Evolutionary conservation across 192 early-diverging fungal genomes (phyloP).

Genomic region (Phlyctochytrium bullatum): DNA sequence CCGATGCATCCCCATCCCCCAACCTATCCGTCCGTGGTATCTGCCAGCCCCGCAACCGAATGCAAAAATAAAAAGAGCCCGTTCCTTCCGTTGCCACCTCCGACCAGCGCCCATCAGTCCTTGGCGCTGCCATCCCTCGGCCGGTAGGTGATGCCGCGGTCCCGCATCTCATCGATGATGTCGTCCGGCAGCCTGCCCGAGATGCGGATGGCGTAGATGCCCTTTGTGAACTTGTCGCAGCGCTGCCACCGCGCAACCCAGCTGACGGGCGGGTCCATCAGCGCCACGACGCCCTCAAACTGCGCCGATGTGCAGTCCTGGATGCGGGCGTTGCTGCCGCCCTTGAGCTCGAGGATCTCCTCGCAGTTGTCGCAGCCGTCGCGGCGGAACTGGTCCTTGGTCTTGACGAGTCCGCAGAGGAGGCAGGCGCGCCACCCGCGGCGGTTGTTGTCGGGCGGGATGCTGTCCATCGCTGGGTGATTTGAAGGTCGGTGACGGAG

Average conservation of each 20-base stretch:
- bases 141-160: conserved; percentile 45
- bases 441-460: conserved; percentile 59
- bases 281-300: conserved; percentile 50
- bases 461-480: too few species aligned
- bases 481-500: too few species aligned
- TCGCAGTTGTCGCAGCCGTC: conserved; percentile 57
- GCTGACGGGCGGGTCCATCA: conserved; percentile 35
- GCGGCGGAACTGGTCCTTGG: conserved; percentile 30
- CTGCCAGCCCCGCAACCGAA: too few species aligned
- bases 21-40: too few species aligned
- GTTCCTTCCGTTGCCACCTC: too few species aligned
- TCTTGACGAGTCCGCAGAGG: conserved; percentile 50
- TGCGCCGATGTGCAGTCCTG: conserved; percentile 35
- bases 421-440: conserved; percentile 50
- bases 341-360: conserved; percentile 38
- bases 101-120: conserved; percentile 28
- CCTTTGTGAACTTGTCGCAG: conserved; percentile 46
- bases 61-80: not conserved
- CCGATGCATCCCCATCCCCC: too few species aligned
- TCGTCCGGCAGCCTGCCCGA: conserved; percentile 45
- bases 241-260: conserved; percentile 58
- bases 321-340: conserved; percentile 5
- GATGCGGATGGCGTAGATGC: conserved; percentile 54
- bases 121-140: conserved; percentile 49
- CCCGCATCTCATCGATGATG: conserved; percentile 30